phyloP scores from a whole-genome alignment of 768 basidiomycete genomes.

The Candolleomyces aberdarensis region DNA sequence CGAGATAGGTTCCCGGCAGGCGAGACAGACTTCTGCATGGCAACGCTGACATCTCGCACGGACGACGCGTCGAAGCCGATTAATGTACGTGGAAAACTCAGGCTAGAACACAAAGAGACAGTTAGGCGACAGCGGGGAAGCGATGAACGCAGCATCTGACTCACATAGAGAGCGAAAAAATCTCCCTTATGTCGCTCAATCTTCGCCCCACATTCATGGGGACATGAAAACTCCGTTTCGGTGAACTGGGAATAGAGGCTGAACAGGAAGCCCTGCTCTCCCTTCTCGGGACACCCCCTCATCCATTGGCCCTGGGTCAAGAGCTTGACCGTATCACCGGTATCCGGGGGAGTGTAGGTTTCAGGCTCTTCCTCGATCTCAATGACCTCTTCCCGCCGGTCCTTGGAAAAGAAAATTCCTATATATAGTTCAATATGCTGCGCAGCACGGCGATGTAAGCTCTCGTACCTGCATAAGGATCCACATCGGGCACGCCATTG shows the following conservation, averaged over 20 bases:
- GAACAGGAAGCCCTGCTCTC: constrained; percentile 88
- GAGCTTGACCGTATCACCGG: constrained; percentile 50
- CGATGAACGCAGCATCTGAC: constrained; percentile 24
- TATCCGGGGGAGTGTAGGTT: constrained; percentile 37
- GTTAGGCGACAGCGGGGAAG: constrained; percentile 12
- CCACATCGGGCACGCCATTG: constrained; percentile 54
- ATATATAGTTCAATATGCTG: constrained; percentile 6
- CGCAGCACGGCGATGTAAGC: not conserved
- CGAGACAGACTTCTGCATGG: constrained; percentile 61
- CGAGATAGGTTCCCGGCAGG: constrained; percentile 68
- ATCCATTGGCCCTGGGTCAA: constrained; percentile 94
- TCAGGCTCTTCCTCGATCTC: constrained; percentile 85
- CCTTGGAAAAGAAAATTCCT: constrained; percentile 96
- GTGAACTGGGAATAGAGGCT: constrained; percentile 74
- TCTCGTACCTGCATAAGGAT: constrained; percentile 80
- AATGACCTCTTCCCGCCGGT: constrained; percentile 86
- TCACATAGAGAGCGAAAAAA: constrained; percentile 76
- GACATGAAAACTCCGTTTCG: constrained; percentile 63
- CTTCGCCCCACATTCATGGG: constrained; percentile 67
- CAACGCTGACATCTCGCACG: constrained; percentile 63
- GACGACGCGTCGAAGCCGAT: constrained; percentile 56
- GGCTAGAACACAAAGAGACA: constrained; percentile 40
- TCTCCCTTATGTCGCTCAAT: constrained; percentile 65
- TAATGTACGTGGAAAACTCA: constrained; percentile 68
- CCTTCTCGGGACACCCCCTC: constrained; percentile 94